Evolutionary conservation across 148 eudicot genomes (phyloP).

Genomic region (Rhododendron henanense): DNA sequence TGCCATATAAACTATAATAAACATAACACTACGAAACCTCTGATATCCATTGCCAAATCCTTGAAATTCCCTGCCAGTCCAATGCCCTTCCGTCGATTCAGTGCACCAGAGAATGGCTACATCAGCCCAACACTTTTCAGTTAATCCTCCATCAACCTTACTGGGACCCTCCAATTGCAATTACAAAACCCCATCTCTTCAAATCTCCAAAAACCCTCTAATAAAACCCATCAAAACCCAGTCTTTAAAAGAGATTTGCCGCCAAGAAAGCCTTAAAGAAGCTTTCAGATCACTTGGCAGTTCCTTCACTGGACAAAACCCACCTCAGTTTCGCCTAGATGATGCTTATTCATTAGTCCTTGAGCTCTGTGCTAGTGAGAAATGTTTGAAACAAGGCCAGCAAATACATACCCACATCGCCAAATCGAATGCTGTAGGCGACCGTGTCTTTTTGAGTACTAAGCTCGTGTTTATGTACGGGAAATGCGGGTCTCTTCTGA

Average conservation of each 20-base stretch:
- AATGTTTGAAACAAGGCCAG: constrained; percentile 40
- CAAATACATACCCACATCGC: constrained; percentile 57
- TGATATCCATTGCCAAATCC: not conserved
- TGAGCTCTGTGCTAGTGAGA: constrained; percentile 60
- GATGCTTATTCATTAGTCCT: constrained; percentile 59
- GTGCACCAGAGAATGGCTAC: not conserved
- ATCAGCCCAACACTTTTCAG: not conserved
- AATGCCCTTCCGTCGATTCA: not conserved
- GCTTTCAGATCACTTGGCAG: constrained; percentile 43
- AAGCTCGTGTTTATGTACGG: constrained; percentile 65
- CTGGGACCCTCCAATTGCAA: not conserved
- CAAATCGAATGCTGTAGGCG: constrained; percentile 11
- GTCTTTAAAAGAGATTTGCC: constrained; percentile 34
- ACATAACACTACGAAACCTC: not conserved
- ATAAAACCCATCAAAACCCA: constrained; percentile 23
- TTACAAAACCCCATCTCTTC: not conserved
- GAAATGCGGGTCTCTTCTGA: constrained; percentile 50
- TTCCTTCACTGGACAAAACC: constrained; percentile 12
- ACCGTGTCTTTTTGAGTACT: constrained; percentile 11
- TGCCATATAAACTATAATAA: too few species aligned
- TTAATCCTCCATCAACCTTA: not conserved
- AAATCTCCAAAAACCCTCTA: constrained; percentile 14
- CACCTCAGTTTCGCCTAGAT: constrained; percentile 31
- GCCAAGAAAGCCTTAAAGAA: constrained; percentile 31
- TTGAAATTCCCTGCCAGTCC: not conserved